These are phyloP conservation scores for Lactarius quietus DNA, from an alignment of 768 basidiomycete species.

Conservation along the genomic window DNA sequence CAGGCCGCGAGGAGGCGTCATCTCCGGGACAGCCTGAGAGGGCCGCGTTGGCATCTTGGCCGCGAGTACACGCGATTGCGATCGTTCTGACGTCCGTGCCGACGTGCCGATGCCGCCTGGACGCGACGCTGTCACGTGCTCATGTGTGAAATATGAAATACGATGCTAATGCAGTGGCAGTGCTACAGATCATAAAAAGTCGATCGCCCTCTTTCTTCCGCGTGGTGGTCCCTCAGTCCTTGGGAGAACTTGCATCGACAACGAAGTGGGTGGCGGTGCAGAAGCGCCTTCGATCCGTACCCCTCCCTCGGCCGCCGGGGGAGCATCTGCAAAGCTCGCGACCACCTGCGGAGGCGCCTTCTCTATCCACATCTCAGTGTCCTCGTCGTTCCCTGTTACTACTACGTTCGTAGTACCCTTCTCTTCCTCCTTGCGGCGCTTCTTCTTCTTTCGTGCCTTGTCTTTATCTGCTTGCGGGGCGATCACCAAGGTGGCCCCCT, in stretches of 20 bases:
- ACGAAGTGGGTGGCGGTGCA: not conserved
- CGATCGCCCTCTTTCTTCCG: conserved; percentile 29
- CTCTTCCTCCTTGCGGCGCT: conserved; percentile 36
- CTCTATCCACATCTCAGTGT: conserved; percentile 58
- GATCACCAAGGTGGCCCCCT: conserved; percentile 35
- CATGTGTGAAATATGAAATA: not conserved
- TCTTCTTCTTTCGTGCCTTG: conserved; percentile 40
- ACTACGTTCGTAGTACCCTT: conserved; percentile 31
- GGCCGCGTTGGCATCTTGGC: not conserved
- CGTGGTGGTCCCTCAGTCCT: conserved; percentile 24
- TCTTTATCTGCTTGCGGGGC: conserved; percentile 30
- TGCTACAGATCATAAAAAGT: conserved; percentile 27
- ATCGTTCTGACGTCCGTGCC: not conserved
- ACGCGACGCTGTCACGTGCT: not conserved
- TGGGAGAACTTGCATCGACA: not conserved
- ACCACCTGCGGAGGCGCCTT: conserved; percentile 53
- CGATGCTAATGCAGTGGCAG: not conserved
- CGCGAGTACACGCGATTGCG: not conserved
- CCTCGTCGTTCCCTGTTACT: conserved; percentile 42
- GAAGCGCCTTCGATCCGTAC: not conserved
- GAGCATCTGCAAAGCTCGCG: conserved; percentile 32
- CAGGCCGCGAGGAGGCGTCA: conserved; percentile 7
- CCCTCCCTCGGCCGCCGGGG: not conserved
- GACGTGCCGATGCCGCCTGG: not conserved
- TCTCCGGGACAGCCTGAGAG: not conserved